Percentiles rank a stretch among this genome's conserved stretches.
phyloP scores from a whole-genome alignment of 257 asterid species.

The Voacanga thouarsii region DNA sequence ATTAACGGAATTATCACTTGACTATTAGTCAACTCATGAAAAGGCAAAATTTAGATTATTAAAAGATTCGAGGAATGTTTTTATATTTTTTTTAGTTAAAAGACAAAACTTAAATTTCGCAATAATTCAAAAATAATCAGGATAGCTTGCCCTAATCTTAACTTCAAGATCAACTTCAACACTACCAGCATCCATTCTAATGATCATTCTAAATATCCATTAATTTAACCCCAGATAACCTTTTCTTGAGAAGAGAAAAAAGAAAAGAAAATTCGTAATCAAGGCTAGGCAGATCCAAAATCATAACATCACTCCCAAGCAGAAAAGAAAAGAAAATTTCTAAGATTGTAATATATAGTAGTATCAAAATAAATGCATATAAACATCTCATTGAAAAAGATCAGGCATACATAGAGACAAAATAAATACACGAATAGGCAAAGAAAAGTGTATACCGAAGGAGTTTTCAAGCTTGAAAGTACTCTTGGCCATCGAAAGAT shows the following conservation, averaged over 20 bases:
- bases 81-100: no score
- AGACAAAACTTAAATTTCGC: no score
- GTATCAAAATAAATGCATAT: no score
- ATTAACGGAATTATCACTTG: no score
- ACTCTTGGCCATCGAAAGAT: conserved; percentile 53
- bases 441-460: conserved; percentile 41
- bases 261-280: neutral
- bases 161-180: neutral
- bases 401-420: neutral
- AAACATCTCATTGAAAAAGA: neutral
- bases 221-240: neutral
- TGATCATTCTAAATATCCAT: neutral
- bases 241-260: neutral
- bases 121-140: no score
- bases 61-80: no score
- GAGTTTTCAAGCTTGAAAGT: conserved; percentile 61
- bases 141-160: no score
- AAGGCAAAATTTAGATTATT: no score
- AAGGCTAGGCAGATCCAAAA: neutral
- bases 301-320: neutral
- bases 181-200: neutral
- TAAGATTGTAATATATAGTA: no score
- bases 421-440: neutral
- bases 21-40: no score
- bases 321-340: neutral